Conservation (phyloP, 1,284 basidiomycete species). For the Ganoderma resinaceum region DNA sequence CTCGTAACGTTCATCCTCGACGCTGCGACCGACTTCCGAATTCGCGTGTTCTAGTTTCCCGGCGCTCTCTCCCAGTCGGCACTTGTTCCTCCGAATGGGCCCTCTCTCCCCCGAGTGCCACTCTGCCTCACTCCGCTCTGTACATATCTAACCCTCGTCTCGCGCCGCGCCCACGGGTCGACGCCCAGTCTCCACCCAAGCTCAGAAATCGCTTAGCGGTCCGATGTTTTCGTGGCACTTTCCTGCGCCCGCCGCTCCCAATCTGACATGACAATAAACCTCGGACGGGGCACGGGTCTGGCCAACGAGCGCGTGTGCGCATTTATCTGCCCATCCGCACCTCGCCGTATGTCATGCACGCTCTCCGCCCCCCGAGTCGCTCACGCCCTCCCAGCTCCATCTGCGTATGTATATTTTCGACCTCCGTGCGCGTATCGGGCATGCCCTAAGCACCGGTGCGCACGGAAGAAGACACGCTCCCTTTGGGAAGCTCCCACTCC, state of each 20-base stretch:
- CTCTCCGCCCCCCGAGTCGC: neutral
- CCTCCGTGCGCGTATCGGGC: conserved; percentile 24
- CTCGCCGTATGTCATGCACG: neutral
- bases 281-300: neutral
- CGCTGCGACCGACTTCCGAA: neutral
- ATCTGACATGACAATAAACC: neutral
- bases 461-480: conserved; percentile 11
- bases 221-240: conserved; percentile 5
- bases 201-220: conserved; percentile 5
- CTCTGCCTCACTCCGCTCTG: no score
- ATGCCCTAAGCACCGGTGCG: conserved; percentile 28
- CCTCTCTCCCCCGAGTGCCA: neutral
- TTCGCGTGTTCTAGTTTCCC: neutral
- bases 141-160: neutral
- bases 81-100: neutral
- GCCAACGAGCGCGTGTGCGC: neutral
- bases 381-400: neutral
- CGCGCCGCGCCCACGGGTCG: conserved; percentile 4
- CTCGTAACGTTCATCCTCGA: conserved; percentile 14
- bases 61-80: neutral
- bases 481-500: neutral
- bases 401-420: neutral
- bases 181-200: conserved; percentile 6
- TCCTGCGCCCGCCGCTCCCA: neutral
- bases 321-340: neutral